Evolutionary conservation across 208 protist genomes (phyloP).

Genomic region (Naegleria gruberi): DNA sequence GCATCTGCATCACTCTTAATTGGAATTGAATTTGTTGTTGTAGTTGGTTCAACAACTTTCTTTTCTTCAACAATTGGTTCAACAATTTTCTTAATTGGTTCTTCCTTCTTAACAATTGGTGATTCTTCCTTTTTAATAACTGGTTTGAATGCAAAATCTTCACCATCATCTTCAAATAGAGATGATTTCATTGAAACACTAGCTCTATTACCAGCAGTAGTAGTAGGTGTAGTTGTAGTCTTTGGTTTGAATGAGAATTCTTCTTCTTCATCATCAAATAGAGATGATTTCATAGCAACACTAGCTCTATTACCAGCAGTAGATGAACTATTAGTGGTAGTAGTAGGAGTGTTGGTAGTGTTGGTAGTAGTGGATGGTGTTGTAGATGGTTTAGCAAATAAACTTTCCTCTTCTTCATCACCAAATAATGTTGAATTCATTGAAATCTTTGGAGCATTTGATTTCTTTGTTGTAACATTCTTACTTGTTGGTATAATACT

Average conservation of each 20-base stretch:
- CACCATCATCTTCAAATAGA: background rate
- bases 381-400: background rate
- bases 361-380: background rate
- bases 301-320: background rate
- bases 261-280: background rate
- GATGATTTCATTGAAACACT: too few relatives aligned
- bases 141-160: background rate
- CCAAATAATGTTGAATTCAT: background rate
- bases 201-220: background rate
- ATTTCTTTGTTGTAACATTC: background rate
- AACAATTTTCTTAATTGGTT: too few relatives aligned
- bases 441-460: background rate
- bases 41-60: too few relatives aligned
- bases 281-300: background rate
- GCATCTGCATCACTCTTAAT: background rate
- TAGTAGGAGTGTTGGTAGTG: background rate
- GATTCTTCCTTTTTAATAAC: too few relatives aligned
- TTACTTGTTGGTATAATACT: background rate
- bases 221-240: background rate
- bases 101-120: too few relatives aligned
- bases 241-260: background rate
- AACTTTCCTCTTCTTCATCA: background rate
- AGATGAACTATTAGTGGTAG: background rate
- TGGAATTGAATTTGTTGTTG: background rate
- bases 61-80: too few relatives aligned